Conservation (phyloP, 2,329 filamentous ascomycete genomes). For the Plenodomus biglobosus region DNA sequence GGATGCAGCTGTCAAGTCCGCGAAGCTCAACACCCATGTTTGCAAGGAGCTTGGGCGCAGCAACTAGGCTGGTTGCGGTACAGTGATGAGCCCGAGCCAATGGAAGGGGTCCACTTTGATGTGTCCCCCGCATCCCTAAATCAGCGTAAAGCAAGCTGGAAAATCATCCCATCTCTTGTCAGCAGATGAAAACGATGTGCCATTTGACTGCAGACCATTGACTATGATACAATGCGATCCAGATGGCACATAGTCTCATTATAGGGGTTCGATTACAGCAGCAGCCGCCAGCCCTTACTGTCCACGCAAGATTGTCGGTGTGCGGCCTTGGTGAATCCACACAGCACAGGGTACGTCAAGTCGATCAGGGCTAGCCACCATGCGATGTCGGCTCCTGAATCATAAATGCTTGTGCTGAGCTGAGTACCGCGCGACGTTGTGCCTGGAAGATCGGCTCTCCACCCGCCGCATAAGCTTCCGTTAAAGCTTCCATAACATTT, state of each 20-base stretch:
- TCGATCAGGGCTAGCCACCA: constrained; percentile 3
- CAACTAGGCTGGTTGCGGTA: constrained; percentile 3
- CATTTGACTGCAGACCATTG: neutral
- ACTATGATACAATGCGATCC: neutral
- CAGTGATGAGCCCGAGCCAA: constrained; percentile 11
- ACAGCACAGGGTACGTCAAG: constrained; percentile 7
- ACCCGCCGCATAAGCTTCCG: constrained; percentile 12
- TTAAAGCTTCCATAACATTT: neutral
- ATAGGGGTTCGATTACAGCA: too few species aligned
- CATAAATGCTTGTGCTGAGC: neutral
- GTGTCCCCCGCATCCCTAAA: constrained; percentile 15
- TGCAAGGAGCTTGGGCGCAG: constrained; percentile 6
- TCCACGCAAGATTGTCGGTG: constrained; percentile 22
- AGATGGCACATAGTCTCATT: neutral
- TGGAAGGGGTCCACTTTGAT: constrained; percentile 9
- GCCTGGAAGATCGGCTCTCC: constrained; percentile 25
- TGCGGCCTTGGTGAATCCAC: constrained; percentile 12
- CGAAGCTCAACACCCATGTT: constrained; percentile 6
- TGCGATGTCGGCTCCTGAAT: constrained; percentile 16
- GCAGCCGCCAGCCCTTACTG: neutral
- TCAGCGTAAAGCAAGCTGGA: constrained; percentile 4
- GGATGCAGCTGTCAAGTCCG: constrained; percentile 15
- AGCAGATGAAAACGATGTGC: neutral
- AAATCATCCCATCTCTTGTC: constrained; percentile 1
- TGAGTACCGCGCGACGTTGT: constrained; percentile 12